Evolutionary conservation across 148 eudicot species (phyloP), one percentile per base, ranked within the genome.

Genomic region (Fallopia convolvulus): DNA sequence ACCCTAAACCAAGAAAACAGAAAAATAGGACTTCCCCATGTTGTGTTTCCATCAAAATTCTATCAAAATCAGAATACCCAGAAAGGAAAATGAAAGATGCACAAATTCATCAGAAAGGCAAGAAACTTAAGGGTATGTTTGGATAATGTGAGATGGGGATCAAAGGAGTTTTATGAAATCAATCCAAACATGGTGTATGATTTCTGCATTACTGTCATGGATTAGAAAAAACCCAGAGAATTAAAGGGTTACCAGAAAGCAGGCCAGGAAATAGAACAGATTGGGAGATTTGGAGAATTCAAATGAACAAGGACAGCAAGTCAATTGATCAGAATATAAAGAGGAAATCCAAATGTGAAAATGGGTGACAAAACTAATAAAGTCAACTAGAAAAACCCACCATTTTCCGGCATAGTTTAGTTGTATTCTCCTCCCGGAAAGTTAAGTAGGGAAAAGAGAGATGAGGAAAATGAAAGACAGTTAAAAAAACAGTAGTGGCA

Each of bases 301-400:
- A 55, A 20, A 61, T 26, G 39, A 30, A 61, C 5, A 72, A 72
- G 47, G 8, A 44, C 47, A 44, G 8, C 61, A 26, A 26, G 30
- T 18, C 23, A 55, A 55, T 9, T 0, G 44, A 40, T 44, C 75
- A 72, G 6, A 44, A 72, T 42, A 21, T 42, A 72, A 8, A 18
- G 30, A 21, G 23, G 75, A 44, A 44, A 72, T 30, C 70, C 70
- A 61, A 61, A 61, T 61, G 70, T 61, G 70, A 40, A 39, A 72
- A 3, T 72, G 32, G 30, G 9, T 71, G 26, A 71, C 20, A 39
- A 70, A 23, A 42, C 52, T 12, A 13, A 72, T 1, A 72, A 73
- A 73, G 55, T 48, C 75, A 73, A 74, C 76, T 26, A 74, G 58
- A 48, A 74, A 30, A 74, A 74, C 76, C 76, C 40, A 74, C 75